Conservation (phyloP, 176 grass and related monocot genomes). For the Eragrostis nindensis region DNA sequence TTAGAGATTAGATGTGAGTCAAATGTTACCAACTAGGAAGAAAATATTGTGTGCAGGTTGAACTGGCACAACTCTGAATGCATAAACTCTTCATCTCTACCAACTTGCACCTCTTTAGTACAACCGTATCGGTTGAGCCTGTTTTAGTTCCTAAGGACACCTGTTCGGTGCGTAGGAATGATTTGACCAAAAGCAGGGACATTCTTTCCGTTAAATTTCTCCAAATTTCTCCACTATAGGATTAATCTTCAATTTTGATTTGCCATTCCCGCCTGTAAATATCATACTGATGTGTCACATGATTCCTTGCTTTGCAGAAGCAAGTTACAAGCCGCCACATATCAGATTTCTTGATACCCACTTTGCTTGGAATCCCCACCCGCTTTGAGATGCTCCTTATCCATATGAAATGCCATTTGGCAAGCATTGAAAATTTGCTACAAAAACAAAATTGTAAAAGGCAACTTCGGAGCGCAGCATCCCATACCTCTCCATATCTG, state of each 20-base stretch:
- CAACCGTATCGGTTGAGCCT: neutral
- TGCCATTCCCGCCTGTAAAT: conserved; percentile 9
- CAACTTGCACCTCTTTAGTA: neutral
- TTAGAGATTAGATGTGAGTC: neutral
- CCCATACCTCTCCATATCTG: conserved; percentile 33
- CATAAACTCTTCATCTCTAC: neutral
- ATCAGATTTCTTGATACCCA: conserved; percentile 43
- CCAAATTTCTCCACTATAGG: neutral
- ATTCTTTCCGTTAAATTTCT: conserved; percentile 3
- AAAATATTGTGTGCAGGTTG: neutral
- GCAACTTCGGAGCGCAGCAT: conserved; percentile 47
- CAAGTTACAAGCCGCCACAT: conserved; percentile 53
- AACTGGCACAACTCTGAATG: neutral
- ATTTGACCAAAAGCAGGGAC: conserved; percentile 32
- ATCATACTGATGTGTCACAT: conserved; percentile 22
- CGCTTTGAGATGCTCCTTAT: conserved; percentile 53
- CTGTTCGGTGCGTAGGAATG: neutral
- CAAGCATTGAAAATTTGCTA: conserved; percentile 4
- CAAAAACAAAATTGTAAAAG: conserved; percentile 26
- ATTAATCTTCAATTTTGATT: conserved; percentile 3
- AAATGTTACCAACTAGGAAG: neutral
- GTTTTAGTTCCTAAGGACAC: neutral
- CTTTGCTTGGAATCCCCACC: conserved; percentile 51
- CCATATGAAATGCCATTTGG: conserved; percentile 37
- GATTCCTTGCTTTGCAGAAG: conserved; percentile 32